Conservation (phyloP, 1,284 basidiomycete genomes). For the Ganoderma lucidum region DNA sequence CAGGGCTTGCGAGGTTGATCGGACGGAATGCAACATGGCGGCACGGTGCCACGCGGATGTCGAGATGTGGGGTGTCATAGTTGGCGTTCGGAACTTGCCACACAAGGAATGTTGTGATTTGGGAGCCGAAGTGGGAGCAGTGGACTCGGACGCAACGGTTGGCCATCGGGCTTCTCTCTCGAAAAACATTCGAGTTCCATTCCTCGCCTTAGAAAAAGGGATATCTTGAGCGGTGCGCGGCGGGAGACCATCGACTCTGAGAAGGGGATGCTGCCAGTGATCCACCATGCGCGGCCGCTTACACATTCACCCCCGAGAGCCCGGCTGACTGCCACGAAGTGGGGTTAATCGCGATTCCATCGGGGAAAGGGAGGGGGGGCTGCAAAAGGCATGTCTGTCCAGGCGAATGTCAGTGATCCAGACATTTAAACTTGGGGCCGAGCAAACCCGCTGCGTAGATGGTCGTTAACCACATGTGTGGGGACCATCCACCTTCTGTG, state of each 20-base stretch:
- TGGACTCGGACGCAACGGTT: not conserved
- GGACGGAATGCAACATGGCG: not conserved
- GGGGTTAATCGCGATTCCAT: slow-evolving; percentile 7
- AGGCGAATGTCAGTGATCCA: not conserved
- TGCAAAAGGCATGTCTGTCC: not conserved
- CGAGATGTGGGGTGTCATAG: not conserved
- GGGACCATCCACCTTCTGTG: not conserved
- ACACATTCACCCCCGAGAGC: not conserved
- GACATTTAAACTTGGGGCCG: too few relatives aligned
- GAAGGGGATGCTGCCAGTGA: not conserved
- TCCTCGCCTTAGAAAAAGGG: not conserved
- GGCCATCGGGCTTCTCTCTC: not conserved
- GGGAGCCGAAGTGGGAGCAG: not conserved
- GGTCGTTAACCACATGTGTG: not conserved
- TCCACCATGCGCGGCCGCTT: not conserved
- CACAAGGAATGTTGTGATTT: not conserved
- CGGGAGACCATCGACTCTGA: too few relatives aligned
- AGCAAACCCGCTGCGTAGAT: not conserved
- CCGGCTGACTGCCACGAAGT: not conserved
- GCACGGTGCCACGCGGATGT: not conserved
- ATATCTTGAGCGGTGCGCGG: not conserved
- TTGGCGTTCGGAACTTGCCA: not conserved
- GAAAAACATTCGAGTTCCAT: not conserved
- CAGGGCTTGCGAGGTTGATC: not conserved
- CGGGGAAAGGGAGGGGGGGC: not conserved